Evolutionary conservation across 176 grass and related monocot genomes (phyloP), one percentile per base, ranked within the genome.

Genomic region (Elymus sibiricus): DNA sequence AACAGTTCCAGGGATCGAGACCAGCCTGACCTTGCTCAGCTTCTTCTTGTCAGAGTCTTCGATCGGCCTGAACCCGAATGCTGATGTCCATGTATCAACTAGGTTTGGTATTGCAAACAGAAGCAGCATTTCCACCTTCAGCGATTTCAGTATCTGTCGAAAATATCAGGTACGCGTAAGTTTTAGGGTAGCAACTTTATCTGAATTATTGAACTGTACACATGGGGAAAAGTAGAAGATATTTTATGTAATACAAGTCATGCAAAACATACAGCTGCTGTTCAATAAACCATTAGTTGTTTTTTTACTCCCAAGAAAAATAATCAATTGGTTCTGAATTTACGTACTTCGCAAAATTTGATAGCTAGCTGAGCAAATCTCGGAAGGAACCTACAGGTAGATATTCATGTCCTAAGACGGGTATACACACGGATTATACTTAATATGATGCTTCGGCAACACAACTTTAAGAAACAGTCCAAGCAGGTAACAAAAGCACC

Each of bases 41-140:
- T 73, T 32, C 88, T 85, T 88, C 88, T 89, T 98, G 65, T 98
- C 95, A 1, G 12, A 42, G 0, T 95, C 91, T 51, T 92, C 87
- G n/a, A 93, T 82, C 26, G 64, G 80, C 39, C 28, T 70, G 59
- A 95, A 98, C 22, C 95, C 93, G 47, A 95, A 95, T 39, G 62
- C 51, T 1, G 81, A 91, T 19, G 61, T 94, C 95, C 95, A 97
- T 38, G 86, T 94, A 10, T 92, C 88, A 15, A 88, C 90, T 39
- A 94, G 51, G 58, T 32, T 86, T 11, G 95, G 90, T 64, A 97
- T 94, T 64, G 92, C 92, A 1, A 81, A 94, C n/a, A 97, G 82
- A 46, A 97, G 67, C 14, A 97, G 77, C 79, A 85, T 89, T 81
- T 94, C 86, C 61, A 97, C 95, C 43, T 91, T 87, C 70, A 97